Percentiles rank a stretch among this genome's conserved stretches.
These are phyloP conservation scores for Cystoisospora suis DNA, from an alignment of 169 alveolate genomes.

Conservation along the genomic window DNA sequence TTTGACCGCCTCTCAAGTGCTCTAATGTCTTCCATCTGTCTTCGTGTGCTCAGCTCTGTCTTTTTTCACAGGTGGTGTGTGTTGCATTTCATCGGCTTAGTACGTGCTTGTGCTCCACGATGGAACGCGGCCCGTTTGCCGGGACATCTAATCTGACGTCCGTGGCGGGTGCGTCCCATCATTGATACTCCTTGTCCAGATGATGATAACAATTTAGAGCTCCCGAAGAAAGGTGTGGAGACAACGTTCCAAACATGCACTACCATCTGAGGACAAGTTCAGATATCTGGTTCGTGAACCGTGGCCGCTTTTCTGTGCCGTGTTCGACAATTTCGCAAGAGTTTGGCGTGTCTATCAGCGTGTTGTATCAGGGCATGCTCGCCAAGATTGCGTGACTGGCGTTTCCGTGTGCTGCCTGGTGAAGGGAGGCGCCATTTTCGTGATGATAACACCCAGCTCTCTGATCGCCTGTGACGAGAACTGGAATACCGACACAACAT, in stretches of 20 bases:
- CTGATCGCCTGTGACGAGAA: background rate
- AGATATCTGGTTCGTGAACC: background rate
- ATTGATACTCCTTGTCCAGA: too few relatives aligned
- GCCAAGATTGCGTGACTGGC: background rate
- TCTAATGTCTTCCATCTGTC: too few relatives aligned
- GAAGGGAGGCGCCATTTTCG: background rate
- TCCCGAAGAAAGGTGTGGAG: constrained; percentile 11
- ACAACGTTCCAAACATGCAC: constrained; percentile 32
- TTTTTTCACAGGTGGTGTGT: too few relatives aligned
- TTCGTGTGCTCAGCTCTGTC: too few relatives aligned
- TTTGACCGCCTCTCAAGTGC: too few relatives aligned
- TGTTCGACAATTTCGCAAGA: background rate
- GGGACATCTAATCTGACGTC: background rate
- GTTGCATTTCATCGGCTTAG: background rate
- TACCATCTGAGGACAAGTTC: constrained; percentile 31
- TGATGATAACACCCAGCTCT: constrained; percentile 17
- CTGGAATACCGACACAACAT: background rate
- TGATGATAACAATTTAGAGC: background rate
- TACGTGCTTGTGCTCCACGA: background rate
- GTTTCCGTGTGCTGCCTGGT: background rate
- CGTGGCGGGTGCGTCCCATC: background rate
- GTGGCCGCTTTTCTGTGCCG: background rate
- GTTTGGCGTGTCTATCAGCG: background rate
- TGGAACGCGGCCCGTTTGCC: background rate
- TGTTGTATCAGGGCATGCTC: background rate